phyloP scores from a whole-genome alignment of 192 early-diverging fungal species.

The Chytriomyces hyalinus region DNA sequence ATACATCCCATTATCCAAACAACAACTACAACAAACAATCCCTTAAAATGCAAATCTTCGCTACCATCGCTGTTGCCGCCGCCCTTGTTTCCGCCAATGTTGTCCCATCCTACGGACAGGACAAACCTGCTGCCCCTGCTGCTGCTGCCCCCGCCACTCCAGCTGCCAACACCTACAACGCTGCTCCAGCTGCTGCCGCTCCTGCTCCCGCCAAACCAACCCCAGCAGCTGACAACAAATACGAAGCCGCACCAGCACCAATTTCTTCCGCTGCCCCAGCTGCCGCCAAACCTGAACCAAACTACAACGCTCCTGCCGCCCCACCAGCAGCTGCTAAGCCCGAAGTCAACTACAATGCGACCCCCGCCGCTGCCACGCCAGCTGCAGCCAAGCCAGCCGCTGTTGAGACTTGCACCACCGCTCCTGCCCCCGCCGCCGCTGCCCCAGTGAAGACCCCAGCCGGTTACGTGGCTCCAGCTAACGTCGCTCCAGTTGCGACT shows the following conservation, averaged over 20 bases:
- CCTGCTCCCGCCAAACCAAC: not conserved
- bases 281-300: not conserved
- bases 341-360: not conserved
- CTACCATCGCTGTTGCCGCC: not conserved
- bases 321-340: not conserved
- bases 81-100: not conserved
- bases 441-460: not conserved
- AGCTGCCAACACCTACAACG: not conserved
- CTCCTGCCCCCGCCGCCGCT: not conserved
- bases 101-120: not conserved
- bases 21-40: not conserved
- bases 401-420: not conserved
- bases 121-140: not conserved
- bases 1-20: not conserved
- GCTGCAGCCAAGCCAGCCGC: not conserved
- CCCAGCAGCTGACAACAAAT: not conserved
- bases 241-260: slow-evolving; percentile 5
- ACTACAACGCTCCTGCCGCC: not conserved
- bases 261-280: not conserved
- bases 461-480: not conserved
- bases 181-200: not conserved
- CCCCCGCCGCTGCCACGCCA: slow-evolving; percentile 1
- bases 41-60: slow-evolving; percentile 2
- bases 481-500: not conserved
- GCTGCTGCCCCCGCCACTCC: not conserved